Base-by-base conservation (phyloP, 2,329 filamentous ascomycete genomes). In the Fusarium marasasianum region DNA sequence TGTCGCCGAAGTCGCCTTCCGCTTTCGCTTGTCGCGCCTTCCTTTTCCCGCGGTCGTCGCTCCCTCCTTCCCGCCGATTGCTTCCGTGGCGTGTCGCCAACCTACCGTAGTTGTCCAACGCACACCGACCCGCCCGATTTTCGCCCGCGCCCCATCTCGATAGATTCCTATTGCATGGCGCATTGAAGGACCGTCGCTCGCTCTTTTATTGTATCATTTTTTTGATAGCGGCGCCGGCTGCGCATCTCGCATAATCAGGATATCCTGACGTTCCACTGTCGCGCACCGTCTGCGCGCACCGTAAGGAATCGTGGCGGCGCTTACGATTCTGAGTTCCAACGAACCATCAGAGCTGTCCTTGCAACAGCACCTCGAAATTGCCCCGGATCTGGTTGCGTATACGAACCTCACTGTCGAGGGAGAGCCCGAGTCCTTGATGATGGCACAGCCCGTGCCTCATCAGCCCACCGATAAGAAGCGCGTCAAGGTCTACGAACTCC, bases 401-500 rank as follows among this genome's bases (percentile, higher is more conserved):
- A 83, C 83, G 72, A 83, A 82, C 78, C 84, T 86, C 81, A 83
- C 83, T 77, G 74, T 76, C 78, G 88, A 90, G 83, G 86, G 84
- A 84, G 88, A 88, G 81, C 82, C 85, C 83, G 87, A 90, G 84
- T 87, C 87, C 83, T 86, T 87, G 90, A 91, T 90, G 87, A 92
- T 92, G 90, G 90, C 90, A 90, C 90, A 91, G 86, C 84, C 86
- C 79, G 89, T 91, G 90, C 90, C 90, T 90, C 89, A 91, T 89
- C 88, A 87, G 85, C 85, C 87, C 83, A 88, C 88, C 83, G 90
- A 91, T 80, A 90, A 87, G 85, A 91, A 89, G 83, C 89, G 96
- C 88, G 96, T 98, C 84, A 99, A 99, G 88, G 96, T 99, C 82
- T 99, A 99, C 84, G 96, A 98, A 87, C 90, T 99, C 80, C 94